Percentiles rank a stretch among this genome's conserved stretches.
Conservation (phyloP, 225 moss, liverwort and hornwort species). For the Pseudoscleropodium purum region DNA sequence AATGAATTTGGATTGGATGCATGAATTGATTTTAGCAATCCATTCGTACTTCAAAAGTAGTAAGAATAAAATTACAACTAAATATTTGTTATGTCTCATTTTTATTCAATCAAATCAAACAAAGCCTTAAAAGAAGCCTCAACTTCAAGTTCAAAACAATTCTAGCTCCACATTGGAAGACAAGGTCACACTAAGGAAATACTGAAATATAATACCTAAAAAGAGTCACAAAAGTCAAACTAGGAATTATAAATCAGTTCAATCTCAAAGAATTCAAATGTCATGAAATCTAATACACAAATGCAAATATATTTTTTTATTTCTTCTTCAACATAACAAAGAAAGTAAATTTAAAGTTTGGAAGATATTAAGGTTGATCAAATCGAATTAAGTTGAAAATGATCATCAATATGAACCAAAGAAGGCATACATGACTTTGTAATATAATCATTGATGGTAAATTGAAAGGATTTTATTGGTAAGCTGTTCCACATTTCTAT, state of each 20-base stretch:
- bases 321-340: accelerated
- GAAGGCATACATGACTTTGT: accelerated
- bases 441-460: not conserved
- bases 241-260: accelerated
- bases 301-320: not conserved
- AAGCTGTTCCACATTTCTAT: not conserved
- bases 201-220: not conserved
- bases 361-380: not conserved
- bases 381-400: not conserved
- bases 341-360: not conserved
- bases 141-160: not conserved
- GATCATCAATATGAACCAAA: accelerated
- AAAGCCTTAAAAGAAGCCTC: not conserved
- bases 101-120: not conserved
- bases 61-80: no score
- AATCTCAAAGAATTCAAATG: not conserved
- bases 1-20: not conserved
- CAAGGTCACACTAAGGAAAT: not conserved
- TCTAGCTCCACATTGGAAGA: not conserved
- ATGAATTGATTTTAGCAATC: not conserved
- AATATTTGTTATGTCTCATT: no score
- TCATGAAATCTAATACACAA: not conserved
- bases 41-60: not conserved
- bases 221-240: not conserved
- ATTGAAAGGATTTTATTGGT: not conserved